Evolutionary conservation across 768 basidiomycete genomes (phyloP).

Genomic region (Leccinum ochraceum): DNA sequence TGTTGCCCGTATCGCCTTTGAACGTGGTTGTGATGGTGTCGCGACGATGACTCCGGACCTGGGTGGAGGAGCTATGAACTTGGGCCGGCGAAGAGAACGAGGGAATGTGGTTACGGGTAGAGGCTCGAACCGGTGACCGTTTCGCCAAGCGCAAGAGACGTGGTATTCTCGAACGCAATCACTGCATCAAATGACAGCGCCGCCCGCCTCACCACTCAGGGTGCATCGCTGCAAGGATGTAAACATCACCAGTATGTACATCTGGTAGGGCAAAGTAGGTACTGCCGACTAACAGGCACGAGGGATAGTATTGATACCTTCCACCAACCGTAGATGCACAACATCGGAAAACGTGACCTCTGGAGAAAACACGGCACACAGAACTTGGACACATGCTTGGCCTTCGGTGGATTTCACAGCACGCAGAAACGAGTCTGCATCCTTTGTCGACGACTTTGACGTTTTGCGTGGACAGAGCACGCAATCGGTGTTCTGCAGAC

Average conservation of each 20-base stretch:
- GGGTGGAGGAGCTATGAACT: not conserved
- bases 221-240: constrained; percentile 59
- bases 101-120: constrained; percentile 56
- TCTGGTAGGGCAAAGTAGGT: constrained; percentile 31
- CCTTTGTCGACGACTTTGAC: constrained; percentile 40
- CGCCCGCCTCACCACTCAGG: constrained; percentile 70
- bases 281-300: constrained; percentile 74
- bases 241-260: constrained; percentile 2
- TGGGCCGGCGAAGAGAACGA: not conserved
- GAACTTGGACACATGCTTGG: constrained; percentile 87
- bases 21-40: constrained; percentile 71
- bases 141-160: constrained; percentile 86
- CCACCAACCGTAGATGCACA: constrained; percentile 69
- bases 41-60: constrained; percentile 79
- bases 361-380: constrained; percentile 86
- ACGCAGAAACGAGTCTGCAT: constrained; percentile 66
- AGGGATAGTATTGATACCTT: constrained; percentile 78
- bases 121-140: constrained; percentile 88
- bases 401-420: constrained; percentile 91
- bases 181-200: constrained; percentile 80
- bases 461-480: constrained; percentile 71
- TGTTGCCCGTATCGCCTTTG: constrained; percentile 75
- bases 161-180: constrained; percentile 86
- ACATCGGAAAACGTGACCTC: constrained; percentile 86
- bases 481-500: constrained; percentile 72